phyloP scores from a whole-genome alignment of 257 asterid species.

The Solanum megistacrolobum region DNA sequence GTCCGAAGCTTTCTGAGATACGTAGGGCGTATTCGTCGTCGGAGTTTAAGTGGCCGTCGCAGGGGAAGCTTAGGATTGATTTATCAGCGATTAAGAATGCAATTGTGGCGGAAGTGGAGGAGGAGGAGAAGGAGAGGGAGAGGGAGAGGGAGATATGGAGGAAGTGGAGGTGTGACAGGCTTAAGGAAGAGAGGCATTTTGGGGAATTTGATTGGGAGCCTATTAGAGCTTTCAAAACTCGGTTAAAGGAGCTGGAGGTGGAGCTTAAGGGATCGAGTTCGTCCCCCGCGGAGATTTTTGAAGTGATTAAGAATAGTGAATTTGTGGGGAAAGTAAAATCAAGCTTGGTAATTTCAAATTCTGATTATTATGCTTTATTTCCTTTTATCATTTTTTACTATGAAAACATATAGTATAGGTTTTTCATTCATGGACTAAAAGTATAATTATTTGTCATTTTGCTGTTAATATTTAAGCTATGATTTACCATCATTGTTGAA shows the following conservation, averaged over 20 bases:
- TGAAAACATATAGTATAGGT: background rate
- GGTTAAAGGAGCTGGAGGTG: constrained; percentile 71
- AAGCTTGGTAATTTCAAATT: constrained; percentile 55
- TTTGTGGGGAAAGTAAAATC: constrained; percentile 82
- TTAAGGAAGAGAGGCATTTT: constrained; percentile 52
- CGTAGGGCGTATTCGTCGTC: constrained; percentile 85
- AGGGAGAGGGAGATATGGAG: constrained; percentile 43
- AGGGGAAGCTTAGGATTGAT: constrained; percentile 53
- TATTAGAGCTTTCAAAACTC: constrained; percentile 47
- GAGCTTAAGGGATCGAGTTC: constrained; percentile 65
- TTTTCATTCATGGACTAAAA: background rate
- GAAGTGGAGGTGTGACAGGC: constrained; percentile 38
- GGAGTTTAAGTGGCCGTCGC: constrained; percentile 60
- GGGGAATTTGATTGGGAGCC: constrained; percentile 76
- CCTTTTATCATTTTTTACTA: background rate
- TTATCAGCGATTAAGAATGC: constrained; percentile 74
- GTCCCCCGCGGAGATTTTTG: constrained; percentile 42
- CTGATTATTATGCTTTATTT: background rate
- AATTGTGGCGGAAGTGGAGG: constrained; percentile 65
- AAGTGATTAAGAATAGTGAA: constrained; percentile 87
- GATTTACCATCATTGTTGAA: background rate
- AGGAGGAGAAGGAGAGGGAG: constrained; percentile 25
- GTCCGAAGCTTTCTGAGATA: constrained; percentile 67
- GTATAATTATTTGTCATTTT: background rate
- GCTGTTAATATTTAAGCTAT: background rate